These are phyloP conservation scores for Nigrospora sphaerica DNA, from an alignment of 2,329 filamentous ascomycete species.

Conservation along the genomic window DNA sequence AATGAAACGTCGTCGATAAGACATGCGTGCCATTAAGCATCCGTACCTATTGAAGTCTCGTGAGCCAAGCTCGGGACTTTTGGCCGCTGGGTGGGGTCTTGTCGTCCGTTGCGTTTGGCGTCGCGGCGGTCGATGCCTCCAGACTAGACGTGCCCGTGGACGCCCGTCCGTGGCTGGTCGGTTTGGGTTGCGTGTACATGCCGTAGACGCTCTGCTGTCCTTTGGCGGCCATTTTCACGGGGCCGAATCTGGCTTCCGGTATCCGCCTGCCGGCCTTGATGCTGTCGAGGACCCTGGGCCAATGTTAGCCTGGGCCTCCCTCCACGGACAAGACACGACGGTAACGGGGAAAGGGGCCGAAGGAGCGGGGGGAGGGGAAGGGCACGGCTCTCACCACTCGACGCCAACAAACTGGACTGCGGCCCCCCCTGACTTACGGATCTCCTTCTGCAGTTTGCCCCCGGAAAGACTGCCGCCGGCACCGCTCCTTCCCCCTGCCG, in stretches of 20 bases:
- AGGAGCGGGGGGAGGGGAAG: conserved; percentile 8
- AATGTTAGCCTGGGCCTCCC: neutral
- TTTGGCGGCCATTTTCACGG: conserved; percentile 52
- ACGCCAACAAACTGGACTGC: conserved; percentile 72
- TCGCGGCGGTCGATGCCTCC: neutral
- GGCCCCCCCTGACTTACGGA: conserved; percentile 57
- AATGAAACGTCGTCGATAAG: too few relatives aligned
- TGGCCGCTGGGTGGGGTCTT: conserved; percentile 6
- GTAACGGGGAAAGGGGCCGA: neutral
- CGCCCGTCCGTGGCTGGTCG: neutral
- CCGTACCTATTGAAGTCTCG: neutral
- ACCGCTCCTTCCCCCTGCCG: conserved; percentile 39
- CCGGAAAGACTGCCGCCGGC: conserved; percentile 70
- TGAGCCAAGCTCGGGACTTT: neutral
- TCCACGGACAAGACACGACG: too few relatives aligned
- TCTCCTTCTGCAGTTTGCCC: conserved; percentile 76
- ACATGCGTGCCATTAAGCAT: too few relatives aligned
- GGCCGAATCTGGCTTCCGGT: conserved; percentile 65
- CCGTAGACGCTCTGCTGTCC: conserved; percentile 59
- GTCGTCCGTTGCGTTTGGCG: neutral
- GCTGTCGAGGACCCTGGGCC: conserved; percentile 71
- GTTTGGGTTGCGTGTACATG: conserved; percentile 29
- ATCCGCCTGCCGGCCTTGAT: conserved; percentile 68
- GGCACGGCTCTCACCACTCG: conserved; percentile 55
- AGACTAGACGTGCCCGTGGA: neutral